Percentiles rank a stretch among this genome's conserved stretches.
These are phyloP conservation scores for Arabidopsis suecica DNA, from an alignment of 345 rosid genomes.

Conservation along the genomic window DNA sequence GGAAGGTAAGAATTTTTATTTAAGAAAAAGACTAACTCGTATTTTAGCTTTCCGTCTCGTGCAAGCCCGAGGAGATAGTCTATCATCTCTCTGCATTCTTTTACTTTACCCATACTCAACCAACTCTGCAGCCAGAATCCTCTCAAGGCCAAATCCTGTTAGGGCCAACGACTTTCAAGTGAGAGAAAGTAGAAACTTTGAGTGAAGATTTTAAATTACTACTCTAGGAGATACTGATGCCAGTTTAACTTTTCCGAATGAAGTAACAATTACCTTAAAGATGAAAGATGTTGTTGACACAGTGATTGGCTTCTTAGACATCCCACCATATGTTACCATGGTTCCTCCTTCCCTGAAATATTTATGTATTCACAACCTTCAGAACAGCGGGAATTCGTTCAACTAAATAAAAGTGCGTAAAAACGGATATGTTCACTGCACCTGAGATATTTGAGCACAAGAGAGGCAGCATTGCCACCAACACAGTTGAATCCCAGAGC, in stretches of 20 bases:
- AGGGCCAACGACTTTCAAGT: background rate
- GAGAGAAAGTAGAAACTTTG: too few species aligned
- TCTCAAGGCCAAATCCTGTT: slow-evolving; percentile 82
- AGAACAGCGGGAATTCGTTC: background rate
- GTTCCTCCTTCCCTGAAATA: slow-evolving; percentile 73
- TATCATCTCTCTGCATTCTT: slow-evolving; percentile 71
- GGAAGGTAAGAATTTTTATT: background rate
- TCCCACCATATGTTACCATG: slow-evolving; percentile 95
- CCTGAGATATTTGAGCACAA: slow-evolving; percentile 85
- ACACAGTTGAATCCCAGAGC: slow-evolving; percentile 87
- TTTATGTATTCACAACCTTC: slow-evolving; percentile 25
- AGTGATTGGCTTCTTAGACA: slow-evolving; percentile 87
- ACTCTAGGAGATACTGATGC: background rate
- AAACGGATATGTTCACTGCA: slow-evolving; percentile 5
- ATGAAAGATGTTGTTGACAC: slow-evolving; percentile 82
- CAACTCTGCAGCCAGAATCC: slow-evolving; percentile 95
- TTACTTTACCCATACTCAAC: slow-evolving; percentile 63
- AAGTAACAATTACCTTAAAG: slow-evolving; percentile 57
- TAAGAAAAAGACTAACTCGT: slow-evolving; percentile 56
- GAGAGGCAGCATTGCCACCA: slow-evolving; percentile 83
- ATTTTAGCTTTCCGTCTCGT: slow-evolving; percentile 73
- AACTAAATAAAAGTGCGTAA: background rate
- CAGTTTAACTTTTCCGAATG: background rate
- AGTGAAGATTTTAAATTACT: too few species aligned
- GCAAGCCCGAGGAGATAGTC: slow-evolving; percentile 73